phyloP scores from a whole-genome alignment of 495 filamentous ascomycete genomes.

The Chlorociboria aeruginascens region DNA sequence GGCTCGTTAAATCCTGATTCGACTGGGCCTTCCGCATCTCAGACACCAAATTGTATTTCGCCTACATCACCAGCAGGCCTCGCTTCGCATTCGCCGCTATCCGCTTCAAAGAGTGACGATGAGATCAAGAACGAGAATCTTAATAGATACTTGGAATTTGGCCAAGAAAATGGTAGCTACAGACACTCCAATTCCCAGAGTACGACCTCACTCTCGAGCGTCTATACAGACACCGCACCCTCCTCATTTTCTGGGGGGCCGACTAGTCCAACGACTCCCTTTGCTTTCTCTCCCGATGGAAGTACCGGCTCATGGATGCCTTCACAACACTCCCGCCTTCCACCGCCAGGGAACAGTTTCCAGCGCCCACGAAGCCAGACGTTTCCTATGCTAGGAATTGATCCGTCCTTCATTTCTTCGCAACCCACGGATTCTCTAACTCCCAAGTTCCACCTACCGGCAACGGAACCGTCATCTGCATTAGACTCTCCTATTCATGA shows the following conservation, averaged over 20 bases:
- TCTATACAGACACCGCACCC: slow-evolving; percentile 47
- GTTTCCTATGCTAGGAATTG: slow-evolving; percentile 59
- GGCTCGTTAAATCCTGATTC: slow-evolving; percentile 39
- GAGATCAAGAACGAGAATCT: slow-evolving; percentile 29
- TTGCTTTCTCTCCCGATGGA: slow-evolving; percentile 65
- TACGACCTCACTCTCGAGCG: slow-evolving; percentile 41
- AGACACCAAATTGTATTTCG: slow-evolving; percentile 61
- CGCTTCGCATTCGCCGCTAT: slow-evolving; percentile 52
- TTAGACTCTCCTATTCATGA: slow-evolving; percentile 63
- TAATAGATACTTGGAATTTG: slow-evolving; percentile 34
- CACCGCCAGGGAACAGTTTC: slow-evolving; percentile 41
- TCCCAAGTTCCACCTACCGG: slow-evolving; percentile 48
- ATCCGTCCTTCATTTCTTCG: slow-evolving; percentile 60
- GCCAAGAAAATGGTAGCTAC: slow-evolving; percentile 26
- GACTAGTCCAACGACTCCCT: slow-evolving; percentile 76
- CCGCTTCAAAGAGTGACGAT: slow-evolving; percentile 53
- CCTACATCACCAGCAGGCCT: slow-evolving; percentile 58
- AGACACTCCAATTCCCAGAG: slow-evolving; percentile 43
- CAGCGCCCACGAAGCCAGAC: slow-evolving; percentile 85
- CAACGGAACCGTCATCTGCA: slow-evolving; percentile 44
- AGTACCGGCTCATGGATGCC: slow-evolving; percentile 58
- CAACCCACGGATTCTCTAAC: slow-evolving; percentile 50
- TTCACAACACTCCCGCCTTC: slow-evolving; percentile 49
- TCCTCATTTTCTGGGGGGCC: slow-evolving; percentile 63
- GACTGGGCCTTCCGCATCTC: slow-evolving; percentile 40